Conservation (phyloP, 1,284 basidiomycete species). For the Peniophora sp. region DNA sequence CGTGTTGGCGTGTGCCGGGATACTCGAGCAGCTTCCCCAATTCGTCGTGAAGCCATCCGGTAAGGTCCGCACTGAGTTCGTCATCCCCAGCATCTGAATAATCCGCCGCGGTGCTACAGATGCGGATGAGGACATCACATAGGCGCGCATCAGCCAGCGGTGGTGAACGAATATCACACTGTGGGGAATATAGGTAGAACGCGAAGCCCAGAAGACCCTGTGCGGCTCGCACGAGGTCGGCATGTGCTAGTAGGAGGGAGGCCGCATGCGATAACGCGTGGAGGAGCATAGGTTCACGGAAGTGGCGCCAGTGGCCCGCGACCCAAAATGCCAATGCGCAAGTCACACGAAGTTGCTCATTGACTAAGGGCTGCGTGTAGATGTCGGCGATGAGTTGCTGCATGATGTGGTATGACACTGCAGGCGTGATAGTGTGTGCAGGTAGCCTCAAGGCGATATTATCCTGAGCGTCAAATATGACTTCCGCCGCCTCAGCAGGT, state of each 20-base stretch:
- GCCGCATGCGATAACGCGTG: conserved; percentile 64
- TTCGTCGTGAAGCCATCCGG: conserved; percentile 59
- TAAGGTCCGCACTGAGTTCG: conserved; percentile 36
- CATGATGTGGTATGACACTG: conserved; percentile 70
- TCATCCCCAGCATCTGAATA: conserved; percentile 27
- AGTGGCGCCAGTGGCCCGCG: conserved; percentile 46
- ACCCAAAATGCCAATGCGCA: conserved; percentile 72
- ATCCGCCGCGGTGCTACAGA: conserved; percentile 50
- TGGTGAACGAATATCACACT: conserved; percentile 19
- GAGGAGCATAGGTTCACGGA: conserved; percentile 52
- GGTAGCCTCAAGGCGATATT: conserved; percentile 44
- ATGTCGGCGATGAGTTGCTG: conserved; percentile 68
- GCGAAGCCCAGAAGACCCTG: conserved; percentile 77
- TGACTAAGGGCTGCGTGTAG: conserved; percentile 67
- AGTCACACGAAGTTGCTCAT: conserved; percentile 77
- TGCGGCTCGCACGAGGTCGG: conserved; percentile 60
- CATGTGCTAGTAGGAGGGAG: conserved; percentile 56
- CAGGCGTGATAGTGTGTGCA: conserved; percentile 29
- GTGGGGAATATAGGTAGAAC: conserved; percentile 40
- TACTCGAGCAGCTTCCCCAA: conserved; percentile 32
- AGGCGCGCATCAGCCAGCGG: conserved; percentile 34
- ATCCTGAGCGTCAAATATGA: conserved; percentile 45
- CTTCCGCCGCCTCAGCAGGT: conserved; percentile 42
- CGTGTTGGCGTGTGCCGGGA: conserved; percentile 31
- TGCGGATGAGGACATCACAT: conserved; percentile 60